These are phyloP conservation scores for Aureobasidium sp. DNA, from an alignment of 2,329 filamentous ascomycete species.

Conservation along the genomic window DNA sequence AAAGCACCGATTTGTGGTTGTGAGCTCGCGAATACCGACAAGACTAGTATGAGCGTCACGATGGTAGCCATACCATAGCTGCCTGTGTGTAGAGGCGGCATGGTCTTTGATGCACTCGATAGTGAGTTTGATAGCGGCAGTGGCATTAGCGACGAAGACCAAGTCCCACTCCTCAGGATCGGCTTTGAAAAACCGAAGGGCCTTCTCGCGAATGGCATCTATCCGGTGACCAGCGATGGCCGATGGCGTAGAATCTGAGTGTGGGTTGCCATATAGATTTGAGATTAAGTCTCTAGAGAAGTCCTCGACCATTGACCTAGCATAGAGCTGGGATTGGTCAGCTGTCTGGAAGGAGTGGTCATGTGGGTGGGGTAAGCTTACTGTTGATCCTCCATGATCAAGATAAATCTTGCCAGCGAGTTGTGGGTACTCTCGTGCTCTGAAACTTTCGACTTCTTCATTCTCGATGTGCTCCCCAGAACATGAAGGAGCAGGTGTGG, in stretches of 20 bases:
- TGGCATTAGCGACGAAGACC: conserved; percentile 88
- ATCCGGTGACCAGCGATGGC: conserved; percentile 67
- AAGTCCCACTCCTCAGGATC: conserved; percentile 77
- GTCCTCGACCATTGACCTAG: conserved; percentile 70
- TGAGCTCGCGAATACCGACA: conserved; percentile 68
- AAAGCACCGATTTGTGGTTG: conserved; percentile 59
- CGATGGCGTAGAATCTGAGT: conserved; percentile 77
- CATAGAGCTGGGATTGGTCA: conserved; percentile 43
- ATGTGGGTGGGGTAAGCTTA: conserved; percentile 16
- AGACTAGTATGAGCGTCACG: conserved; percentile 79
- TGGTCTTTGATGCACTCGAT: conserved; percentile 66
- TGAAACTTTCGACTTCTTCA: conserved; percentile 33
- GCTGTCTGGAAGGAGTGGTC: neutral
- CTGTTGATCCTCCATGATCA: conserved; percentile 91
- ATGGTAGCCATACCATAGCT: conserved; percentile 80
- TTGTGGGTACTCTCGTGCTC: conserved; percentile 36
- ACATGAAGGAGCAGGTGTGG: conserved; percentile 28
- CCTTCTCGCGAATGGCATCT: conserved; percentile 64
- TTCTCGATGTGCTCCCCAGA: conserved; percentile 27
- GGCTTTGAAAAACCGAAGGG: conserved; percentile 72
- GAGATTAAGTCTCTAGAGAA: conserved; percentile 74
- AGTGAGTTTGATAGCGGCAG: conserved; percentile 81
- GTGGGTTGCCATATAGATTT: conserved; percentile 82
- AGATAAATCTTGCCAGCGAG: conserved; percentile 54
- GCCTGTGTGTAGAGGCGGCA: conserved; percentile 39